These are phyloP conservation scores for Avena sativa DNA, from an alignment of 176 grass and related monocot genomes.

Conservation along the genomic window DNA sequence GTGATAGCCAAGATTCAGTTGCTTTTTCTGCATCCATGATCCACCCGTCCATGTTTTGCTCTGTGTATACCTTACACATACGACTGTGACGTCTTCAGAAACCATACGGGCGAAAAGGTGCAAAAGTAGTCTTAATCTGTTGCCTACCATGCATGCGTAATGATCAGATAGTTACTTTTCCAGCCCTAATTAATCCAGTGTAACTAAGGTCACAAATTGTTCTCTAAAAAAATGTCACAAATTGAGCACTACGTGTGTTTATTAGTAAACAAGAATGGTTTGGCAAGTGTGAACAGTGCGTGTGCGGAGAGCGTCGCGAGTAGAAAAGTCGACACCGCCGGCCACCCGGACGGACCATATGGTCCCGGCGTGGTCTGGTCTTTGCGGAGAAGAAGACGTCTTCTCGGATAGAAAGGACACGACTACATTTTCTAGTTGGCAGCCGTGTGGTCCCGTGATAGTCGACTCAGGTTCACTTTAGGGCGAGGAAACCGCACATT, in stretches of 20 bases:
- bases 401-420: background rate
- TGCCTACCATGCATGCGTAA: background rate
- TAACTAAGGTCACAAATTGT: background rate
- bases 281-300: slow-evolving; percentile 38
- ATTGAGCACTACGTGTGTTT: no score
- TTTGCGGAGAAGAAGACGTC: slow-evolving; percentile 29
- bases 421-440: background rate
- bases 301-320: background rate
- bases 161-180: background rate
- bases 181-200: background rate
- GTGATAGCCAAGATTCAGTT: slow-evolving; percentile 46
- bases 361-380: slow-evolving; percentile 19
- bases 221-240: no score
- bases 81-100: background rate
- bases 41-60: slow-evolving; percentile 13
- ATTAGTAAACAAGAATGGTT: background rate
- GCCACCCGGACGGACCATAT: background rate
- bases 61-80: background rate
- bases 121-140: background rate
- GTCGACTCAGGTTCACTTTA: background rate
- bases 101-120: background rate
- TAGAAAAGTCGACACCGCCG: background rate
- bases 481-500: no score
- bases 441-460: background rate
- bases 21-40: background rate